phyloP scores from a whole-genome alignment of 2,329 filamentous ascomycete genomes.

The Fusarium sp. region DNA sequence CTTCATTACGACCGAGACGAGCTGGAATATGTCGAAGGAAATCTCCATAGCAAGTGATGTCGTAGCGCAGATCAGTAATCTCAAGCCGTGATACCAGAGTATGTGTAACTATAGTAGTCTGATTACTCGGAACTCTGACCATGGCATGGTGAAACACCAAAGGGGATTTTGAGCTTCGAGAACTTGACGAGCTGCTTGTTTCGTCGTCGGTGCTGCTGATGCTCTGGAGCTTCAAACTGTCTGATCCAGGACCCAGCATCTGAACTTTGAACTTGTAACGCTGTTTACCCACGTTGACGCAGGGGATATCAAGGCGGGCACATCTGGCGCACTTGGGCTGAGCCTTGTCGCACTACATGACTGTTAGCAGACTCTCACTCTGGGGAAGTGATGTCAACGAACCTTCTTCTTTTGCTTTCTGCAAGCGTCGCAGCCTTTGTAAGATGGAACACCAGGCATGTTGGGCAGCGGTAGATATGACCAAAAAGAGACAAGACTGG shows the following conservation, averaged over 20 bases:
- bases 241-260: slow-evolving; percentile 25
- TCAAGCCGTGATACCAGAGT: slow-evolving; percentile 51
- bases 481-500: slow-evolving; percentile 36
- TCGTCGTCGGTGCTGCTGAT: slow-evolving; percentile 24
- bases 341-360: slow-evolving; percentile 59
- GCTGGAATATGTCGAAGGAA: slow-evolving; percentile 61
- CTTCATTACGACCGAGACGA: slow-evolving; percentile 59
- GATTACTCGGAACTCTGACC: slow-evolving; percentile 49
- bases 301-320: slow-evolving; percentile 58
- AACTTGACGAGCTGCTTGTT: slow-evolving; percentile 1
- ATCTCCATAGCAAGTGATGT: slow-evolving; percentile 60
- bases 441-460: slow-evolving; percentile 66
- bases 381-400: slow-evolving; percentile 11
- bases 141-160: slow-evolving; percentile 13
- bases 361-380: not conserved
- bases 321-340: slow-evolving; percentile 61
- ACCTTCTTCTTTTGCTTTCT: slow-evolving; percentile 68
- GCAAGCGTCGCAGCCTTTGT: slow-evolving; percentile 64
- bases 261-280: slow-evolving; percentile 64
- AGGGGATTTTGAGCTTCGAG: not conserved
- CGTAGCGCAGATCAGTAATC: slow-evolving; percentile 60
- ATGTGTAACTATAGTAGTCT: slow-evolving; percentile 42
- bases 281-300: slow-evolving; percentile 60
- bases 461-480: slow-evolving; percentile 37
- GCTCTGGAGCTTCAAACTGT: slow-evolving; percentile 4